Percentiles rank a stretch among this genome's conserved stretches.
These are phyloP conservation scores for Psilocybe azurescens DNA, from an alignment of 768 basidiomycete species.

Conservation along the genomic window DNA sequence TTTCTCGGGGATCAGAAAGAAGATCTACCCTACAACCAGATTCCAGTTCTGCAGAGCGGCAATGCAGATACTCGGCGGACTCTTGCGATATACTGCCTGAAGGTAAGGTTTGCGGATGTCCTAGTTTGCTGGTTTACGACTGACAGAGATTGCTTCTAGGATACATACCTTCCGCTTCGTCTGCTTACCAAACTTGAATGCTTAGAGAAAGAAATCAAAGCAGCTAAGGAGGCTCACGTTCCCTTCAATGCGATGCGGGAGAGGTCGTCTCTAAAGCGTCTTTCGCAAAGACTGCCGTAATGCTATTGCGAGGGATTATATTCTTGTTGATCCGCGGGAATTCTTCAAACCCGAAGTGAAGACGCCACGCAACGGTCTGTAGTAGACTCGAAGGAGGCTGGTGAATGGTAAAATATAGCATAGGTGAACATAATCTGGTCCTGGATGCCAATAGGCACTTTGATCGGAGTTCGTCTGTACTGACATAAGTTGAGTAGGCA, in stretches of 20 bases:
- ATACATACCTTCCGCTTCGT: conserved; percentile 93
- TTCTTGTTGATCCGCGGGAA: background rate
- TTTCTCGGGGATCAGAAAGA: conserved; percentile 97
- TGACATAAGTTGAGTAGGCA: no score
- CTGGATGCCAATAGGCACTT: no score
- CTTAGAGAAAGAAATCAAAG: conserved; percentile 48
- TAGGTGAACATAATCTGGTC: no score
- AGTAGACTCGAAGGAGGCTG: no score
- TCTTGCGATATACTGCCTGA: conserved; percentile 93
- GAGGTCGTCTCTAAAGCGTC: conserved; percentile 10
- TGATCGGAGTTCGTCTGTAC: no score
- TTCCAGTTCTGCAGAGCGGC: conserved; percentile 92
- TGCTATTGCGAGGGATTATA: background rate
- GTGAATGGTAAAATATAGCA: no score
- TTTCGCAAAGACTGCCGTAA: background rate
- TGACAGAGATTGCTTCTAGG: conserved; percentile 47
- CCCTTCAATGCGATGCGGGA: conserved; percentile 25
- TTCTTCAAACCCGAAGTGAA: no score
- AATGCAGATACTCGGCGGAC: conserved; percentile 85
- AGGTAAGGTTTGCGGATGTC: conserved; percentile 51
- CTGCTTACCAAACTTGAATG: conserved; percentile 95
- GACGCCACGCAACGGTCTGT: no score
- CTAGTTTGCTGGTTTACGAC: background rate
- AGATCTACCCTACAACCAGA: conserved; percentile 92
- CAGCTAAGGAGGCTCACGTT: conserved; percentile 21